These are phyloP conservation scores for Pyrenochaeta sp. DNA, from an alignment of 2,329 filamentous ascomycete genomes.

Conservation along the genomic window DNA sequence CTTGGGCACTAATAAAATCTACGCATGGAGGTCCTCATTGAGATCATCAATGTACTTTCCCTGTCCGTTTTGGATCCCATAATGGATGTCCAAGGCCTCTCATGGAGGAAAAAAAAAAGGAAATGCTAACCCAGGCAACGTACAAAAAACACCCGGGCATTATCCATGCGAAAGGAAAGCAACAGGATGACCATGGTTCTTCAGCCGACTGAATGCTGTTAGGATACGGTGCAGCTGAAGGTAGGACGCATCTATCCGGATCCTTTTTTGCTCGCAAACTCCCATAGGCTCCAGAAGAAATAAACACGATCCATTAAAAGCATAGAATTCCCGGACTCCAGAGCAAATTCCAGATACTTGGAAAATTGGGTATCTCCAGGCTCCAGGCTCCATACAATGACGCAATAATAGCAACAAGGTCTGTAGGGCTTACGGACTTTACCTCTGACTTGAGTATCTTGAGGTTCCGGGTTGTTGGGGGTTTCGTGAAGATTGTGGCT, in stretches of 20 bases:
- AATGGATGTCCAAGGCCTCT: constrained; percentile 10
- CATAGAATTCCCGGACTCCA: constrained; percentile 39
- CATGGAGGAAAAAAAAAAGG: constrained; percentile 7
- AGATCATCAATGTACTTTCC: neutral
- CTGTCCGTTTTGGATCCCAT: constrained; percentile 10
- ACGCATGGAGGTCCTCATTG: constrained; percentile 4
- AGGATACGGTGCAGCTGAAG: constrained; percentile 23
- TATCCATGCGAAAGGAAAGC: constrained; percentile 18
- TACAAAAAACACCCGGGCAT: constrained; percentile 23
- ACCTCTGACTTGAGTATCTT: constrained; percentile 30
- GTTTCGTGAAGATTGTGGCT: constrained; percentile 34
- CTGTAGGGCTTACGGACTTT: constrained; percentile 37
- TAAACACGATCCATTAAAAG: constrained; percentile 37
- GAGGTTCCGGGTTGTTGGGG: constrained; percentile 32
- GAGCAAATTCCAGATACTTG: constrained; percentile 39
- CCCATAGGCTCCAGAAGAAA: constrained; percentile 32
- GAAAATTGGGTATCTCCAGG: constrained; percentile 48
- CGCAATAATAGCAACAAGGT: constrained; percentile 39
- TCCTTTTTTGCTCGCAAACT: constrained; percentile 37
- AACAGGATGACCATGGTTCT: constrained; percentile 21
- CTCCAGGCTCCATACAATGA: constrained; percentile 40
- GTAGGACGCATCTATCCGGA: constrained; percentile 33
- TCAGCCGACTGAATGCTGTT: constrained; percentile 20
- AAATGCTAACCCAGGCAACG: constrained; percentile 24
- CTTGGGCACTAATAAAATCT: neutral